phyloP scores from a whole-genome alignment of 108 stramenopile genomes.

The Skeletonema grethae region DNA sequence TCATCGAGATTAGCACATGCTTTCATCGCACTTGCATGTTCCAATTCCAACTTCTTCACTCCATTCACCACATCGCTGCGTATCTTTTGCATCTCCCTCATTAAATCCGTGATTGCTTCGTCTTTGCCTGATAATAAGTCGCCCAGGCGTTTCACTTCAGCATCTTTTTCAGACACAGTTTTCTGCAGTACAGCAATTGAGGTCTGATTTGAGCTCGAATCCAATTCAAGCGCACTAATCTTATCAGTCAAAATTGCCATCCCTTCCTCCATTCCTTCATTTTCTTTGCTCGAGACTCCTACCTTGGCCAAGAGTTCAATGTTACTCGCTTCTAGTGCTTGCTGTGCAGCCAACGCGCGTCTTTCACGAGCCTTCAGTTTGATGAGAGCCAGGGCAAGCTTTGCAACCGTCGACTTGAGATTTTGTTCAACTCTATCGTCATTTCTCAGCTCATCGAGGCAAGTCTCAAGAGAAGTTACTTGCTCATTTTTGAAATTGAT shows the following conservation, averaged over 20 bases:
- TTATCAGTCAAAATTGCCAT: neutral
- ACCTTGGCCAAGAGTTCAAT: neutral
- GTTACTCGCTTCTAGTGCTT: neutral
- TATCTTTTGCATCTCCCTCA: neutral
- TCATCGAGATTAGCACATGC: neutral
- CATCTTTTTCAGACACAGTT: neutral
- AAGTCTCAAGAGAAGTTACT: neutral
- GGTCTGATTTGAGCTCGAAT: neutral
- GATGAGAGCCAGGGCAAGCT: neutral
- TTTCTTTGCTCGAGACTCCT: neutral
- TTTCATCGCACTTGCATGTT: neutral
- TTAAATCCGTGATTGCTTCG: neutral
- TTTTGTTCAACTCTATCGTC: neutral
- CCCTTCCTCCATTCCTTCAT: neutral
- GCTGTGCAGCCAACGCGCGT: neutral
- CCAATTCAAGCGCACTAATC: slow-evolving; percentile 3
- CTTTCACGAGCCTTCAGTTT: slow-evolving; percentile 3
- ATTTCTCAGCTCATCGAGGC: neutral
- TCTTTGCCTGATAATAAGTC: neutral
- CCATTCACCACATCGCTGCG: neutral
- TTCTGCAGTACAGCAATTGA: neutral
- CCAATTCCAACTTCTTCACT: neutral
- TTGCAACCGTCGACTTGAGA: slow-evolving; percentile 3
- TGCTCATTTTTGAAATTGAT: neutral
- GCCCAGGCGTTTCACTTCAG: neutral